Conservation (phyloP, 1,284 basidiomycete genomes). For the Trametes pubescens region DNA sequence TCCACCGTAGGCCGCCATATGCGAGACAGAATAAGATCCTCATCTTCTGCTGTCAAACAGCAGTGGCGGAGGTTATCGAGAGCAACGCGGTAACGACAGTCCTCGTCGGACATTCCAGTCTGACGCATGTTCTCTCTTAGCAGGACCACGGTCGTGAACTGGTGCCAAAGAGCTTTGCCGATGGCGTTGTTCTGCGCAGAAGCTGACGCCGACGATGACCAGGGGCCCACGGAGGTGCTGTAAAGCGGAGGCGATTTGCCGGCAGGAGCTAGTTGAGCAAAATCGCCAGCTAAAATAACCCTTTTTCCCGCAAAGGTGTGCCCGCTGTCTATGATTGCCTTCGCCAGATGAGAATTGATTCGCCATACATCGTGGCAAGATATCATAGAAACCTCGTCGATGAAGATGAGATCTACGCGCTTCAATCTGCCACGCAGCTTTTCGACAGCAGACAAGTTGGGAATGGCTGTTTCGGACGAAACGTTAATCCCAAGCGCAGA, state of each 20-base stretch:
- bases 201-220: not conserved
- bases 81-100: not conserved
- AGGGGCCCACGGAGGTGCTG: not conserved
- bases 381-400: slow-evolving; percentile 1
- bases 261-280: not conserved
- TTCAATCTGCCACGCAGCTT: not conserved
- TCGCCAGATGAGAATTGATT: not conserved
- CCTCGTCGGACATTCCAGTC: not conserved
- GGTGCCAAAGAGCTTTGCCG: not conserved
- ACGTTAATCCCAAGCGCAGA: not conserved
- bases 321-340: not conserved
- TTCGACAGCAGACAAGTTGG: not conserved
- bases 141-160: not conserved
- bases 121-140: not conserved
- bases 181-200: not conserved
- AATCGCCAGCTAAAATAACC: not conserved
- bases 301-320: not conserved
- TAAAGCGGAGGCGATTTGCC: not conserved
- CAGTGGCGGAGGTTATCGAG: not conserved
- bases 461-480: not conserved
- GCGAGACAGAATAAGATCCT: not conserved
- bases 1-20: not conserved
- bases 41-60: not conserved
- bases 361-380: not conserved
- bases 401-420: not conserved